Base-by-base conservation (phyloP, 441 rosid genomes). In the Euphorbia schlechtendalii region DNA sequence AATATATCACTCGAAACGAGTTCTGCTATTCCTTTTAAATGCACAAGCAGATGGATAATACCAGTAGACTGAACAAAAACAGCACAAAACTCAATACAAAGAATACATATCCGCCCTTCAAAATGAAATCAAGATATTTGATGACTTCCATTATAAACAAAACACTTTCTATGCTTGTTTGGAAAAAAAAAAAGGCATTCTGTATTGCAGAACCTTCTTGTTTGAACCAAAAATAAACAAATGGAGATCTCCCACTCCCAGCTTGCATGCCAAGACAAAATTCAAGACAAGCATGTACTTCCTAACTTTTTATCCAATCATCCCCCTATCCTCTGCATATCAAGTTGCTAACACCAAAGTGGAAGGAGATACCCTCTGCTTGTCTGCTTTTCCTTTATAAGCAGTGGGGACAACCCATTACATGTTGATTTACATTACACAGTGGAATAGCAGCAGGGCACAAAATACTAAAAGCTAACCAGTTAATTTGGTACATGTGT, bases 271-370 rank as follows among this genome's bases (percentile, higher is more conserved):
- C 5, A 45, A 45, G 49, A 45, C 49, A 45, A 0, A 45, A 45
- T 2, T 45, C 49, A 45, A 45, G 49, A 45, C 49, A 45, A 1
- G 3, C 14, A 17, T 2, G 12, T 45, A 2, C 49, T 45, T 45
- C 49, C 49, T 45, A 45, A 45, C 49, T 45, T 45, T n/a, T 45
- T 45, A n/a, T n/a, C n/a, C n/a, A n/a, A n/a, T n/a, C n/a, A 45
- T 45, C 49, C 49, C n/a, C 49, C 49, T 45, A 45, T 45, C 49
- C 18, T 45, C 49, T 11, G 49, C 18, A 45, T 45, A 45, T 17
- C 49, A 45, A 11, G 49, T 45, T 45, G 49, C 49, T 45, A 45
- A 15, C 49, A 45, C 49, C 14, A 13, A 1, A 45, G 18, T 17
- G 49, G 14, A 45, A 15, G n/a, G 49, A n/a, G 49, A 11, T 45